phyloP scores from a whole-genome alignment of 331 rosid species.

The Malus hybrid region DNA sequence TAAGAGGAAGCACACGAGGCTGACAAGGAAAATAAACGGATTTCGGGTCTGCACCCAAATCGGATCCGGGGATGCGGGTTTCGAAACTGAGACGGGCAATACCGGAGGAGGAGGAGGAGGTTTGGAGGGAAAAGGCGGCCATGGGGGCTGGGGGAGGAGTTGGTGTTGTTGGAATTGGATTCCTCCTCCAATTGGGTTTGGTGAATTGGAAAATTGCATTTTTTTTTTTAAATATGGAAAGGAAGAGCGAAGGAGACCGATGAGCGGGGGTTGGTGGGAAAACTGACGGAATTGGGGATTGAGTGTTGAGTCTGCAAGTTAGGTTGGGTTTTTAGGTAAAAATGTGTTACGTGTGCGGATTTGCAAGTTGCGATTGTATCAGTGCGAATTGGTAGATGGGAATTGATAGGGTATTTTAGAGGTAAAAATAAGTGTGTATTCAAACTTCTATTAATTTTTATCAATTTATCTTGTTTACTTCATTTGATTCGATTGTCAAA shows the following conservation, averaged over 20 bases:
- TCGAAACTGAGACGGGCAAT: conserved; percentile 2
- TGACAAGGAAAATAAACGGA: conserved; percentile 27
- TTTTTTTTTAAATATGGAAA: neutral
- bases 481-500: no score
- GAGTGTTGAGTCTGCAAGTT: neutral
- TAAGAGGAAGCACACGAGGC: conserved; percentile 12
- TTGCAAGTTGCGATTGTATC: neutral
- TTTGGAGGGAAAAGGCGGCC: conserved; percentile 32
- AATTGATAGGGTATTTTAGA: no score
- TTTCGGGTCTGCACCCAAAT: conserved; percentile 15
- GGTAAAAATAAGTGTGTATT: no score
- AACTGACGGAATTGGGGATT: neutral
- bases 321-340: neutral
- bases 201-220: neutral
- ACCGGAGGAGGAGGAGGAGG: conserved; percentile 6
- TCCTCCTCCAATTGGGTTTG: neutral
- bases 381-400: neutral
- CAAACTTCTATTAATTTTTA: no score
- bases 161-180: neutral
- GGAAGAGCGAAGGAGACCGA: neutral
- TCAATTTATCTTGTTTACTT: no score
- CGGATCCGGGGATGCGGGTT: conserved; percentile 9
- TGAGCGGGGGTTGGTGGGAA: conserved; percentile 12
- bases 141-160: neutral
- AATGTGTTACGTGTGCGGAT: neutral